A percentile compares a stretch with the other conserved stretches of the same genome.
Evolutionary conservation across 2,329 filamentous ascomycete genomes (phyloP).

Genomic region (Penicillium sp.): DNA sequence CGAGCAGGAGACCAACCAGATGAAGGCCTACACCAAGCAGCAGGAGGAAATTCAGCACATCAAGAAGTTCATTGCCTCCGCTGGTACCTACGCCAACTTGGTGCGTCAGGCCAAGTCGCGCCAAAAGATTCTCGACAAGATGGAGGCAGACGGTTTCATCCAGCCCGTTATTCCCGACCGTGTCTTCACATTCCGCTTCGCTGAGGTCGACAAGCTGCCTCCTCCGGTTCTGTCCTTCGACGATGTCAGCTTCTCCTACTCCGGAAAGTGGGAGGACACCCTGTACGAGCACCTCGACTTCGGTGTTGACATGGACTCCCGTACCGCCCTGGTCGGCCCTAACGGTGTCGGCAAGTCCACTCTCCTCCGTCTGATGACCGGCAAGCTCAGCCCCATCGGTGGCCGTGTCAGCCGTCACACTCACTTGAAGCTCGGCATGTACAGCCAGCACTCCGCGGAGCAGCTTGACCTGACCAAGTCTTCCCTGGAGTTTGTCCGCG

Average conservation of each 20-base stretch:
- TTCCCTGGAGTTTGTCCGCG: conserved; percentile 92
- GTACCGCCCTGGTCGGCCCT: conserved; percentile 92
- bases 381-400: conserved; percentile 79
- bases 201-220: conserved; percentile 98
- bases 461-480: conserved; percentile 98
- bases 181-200: conserved; percentile 97
- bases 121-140: conserved; percentile 99
- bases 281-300: conserved; percentile 96
- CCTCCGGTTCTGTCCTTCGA: conserved; percentile 95
- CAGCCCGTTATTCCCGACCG: conserved; percentile 80
- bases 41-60: conserved; percentile 99
- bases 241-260: conserved; percentile 97
- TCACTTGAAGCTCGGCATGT: conserved; percentile 96
- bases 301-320: conserved; percentile 99
- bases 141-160: conserved; percentile 99
- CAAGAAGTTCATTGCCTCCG: conserved; percentile 99
- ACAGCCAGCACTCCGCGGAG: conserved; percentile 97
- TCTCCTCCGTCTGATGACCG: conserved; percentile 91
- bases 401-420: conserved; percentile 88
- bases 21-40: conserved; percentile 98
- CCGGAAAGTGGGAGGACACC: conserved; percentile 81
- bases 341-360: conserved; percentile 99
- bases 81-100: conserved; percentile 99
- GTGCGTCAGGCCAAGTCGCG: conserved; percentile 98
- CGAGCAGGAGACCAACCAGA: conserved; percentile 96